Evolutionary conservation across 179 eudicot species (phyloP).

Genomic region (Monotropa hypopitys): DNA sequence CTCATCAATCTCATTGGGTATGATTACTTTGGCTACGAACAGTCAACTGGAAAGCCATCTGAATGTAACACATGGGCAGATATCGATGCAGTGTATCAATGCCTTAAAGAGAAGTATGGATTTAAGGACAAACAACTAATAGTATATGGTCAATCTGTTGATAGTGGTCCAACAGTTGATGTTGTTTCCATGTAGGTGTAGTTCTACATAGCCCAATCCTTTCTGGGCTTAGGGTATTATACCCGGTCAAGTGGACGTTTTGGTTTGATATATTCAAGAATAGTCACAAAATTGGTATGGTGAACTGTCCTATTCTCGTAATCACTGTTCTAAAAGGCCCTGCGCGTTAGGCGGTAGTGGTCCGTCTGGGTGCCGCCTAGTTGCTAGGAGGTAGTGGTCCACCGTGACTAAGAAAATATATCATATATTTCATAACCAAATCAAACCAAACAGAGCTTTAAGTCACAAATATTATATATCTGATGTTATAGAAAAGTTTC

Average conservation of each 20-base stretch:
- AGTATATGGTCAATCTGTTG: constrained; percentile 86
- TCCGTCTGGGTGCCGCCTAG: too few species aligned
- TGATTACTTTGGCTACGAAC: constrained; percentile 97
- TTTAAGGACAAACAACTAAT: constrained; percentile 75
- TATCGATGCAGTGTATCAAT: constrained; percentile 86
- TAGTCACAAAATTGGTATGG: constrained; percentile 64
- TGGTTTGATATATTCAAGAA: constrained; percentile 98
- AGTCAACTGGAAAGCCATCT: constrained; percentile 89
- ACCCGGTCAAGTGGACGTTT: constrained; percentile 75
- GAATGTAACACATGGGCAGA: constrained; percentile 95
- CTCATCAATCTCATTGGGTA: constrained; percentile 87
- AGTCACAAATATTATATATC: too few species aligned
- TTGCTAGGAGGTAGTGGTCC: too few species aligned
- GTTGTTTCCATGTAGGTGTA: constrained; percentile 92
- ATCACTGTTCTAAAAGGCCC: too few species aligned
- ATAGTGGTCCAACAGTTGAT: constrained; percentile 90
- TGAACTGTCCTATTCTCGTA: constrained; percentile 71
- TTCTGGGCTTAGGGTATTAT: constrained; percentile 80
- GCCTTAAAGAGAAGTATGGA: constrained; percentile 80
- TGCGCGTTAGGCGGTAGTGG: too few species aligned
- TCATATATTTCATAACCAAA: too few species aligned
- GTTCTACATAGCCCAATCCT: constrained; percentile 88
- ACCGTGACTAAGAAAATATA: too few species aligned
- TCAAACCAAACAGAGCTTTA: too few species aligned
- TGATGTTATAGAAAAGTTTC: too few species aligned